phyloP scores from a whole-genome alignment of 805 yeast species.

The Lachancea quebecensis region DNA sequence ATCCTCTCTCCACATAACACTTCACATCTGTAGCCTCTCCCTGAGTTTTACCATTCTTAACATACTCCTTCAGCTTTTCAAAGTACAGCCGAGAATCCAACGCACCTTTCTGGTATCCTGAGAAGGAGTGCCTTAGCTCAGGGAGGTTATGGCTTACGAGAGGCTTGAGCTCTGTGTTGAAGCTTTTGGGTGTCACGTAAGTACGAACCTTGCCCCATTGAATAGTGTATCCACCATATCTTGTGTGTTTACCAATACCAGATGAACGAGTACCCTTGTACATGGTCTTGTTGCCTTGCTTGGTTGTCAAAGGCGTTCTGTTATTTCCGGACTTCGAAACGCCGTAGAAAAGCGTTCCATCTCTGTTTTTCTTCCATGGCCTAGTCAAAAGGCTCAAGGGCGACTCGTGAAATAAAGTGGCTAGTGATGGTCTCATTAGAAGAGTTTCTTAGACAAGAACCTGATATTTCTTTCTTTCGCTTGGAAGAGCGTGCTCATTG shows the following conservation, averaged over 20 bases:
- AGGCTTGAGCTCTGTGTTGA: slow-evolving; percentile 52
- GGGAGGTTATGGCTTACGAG: slow-evolving; percentile 72
- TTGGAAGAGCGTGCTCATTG: too few species aligned
- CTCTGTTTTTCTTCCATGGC: slow-evolving; percentile 84
- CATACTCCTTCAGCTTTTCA: slow-evolving; percentile 65
- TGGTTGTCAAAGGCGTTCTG: slow-evolving; percentile 78
- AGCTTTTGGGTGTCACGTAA: slow-evolving; percentile 65
- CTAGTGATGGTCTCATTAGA: slow-evolving; percentile 44
- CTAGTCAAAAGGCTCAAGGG: slow-evolving; percentile 49
- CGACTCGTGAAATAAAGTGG: slow-evolving; percentile 42
- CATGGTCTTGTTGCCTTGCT: slow-evolving; percentile 88
- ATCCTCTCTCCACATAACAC: slow-evolving; percentile 28
- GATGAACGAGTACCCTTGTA: slow-evolving; percentile 96
- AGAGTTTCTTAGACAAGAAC: background rate
- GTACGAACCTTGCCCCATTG: slow-evolving; percentile 86
- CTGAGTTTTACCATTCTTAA: slow-evolving; percentile 59
- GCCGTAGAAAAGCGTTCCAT: slow-evolving; percentile 83
- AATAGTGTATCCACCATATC: slow-evolving; percentile 65
- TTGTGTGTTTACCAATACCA: slow-evolving; percentile 79
- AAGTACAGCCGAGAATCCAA: slow-evolving; percentile 68
- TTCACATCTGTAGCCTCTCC: slow-evolving; percentile 24
- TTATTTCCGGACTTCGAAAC: slow-evolving; percentile 69
- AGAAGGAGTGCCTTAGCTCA: slow-evolving; percentile 55
- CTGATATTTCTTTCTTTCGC: background rate
- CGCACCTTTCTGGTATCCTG: slow-evolving; percentile 66